Percentiles rank a stretch among this genome's conserved stretches.
Evolutionary conservation across 2,329 filamentous ascomycete species (phyloP).

Genomic region (Cryphonectria naterciae): DNA sequence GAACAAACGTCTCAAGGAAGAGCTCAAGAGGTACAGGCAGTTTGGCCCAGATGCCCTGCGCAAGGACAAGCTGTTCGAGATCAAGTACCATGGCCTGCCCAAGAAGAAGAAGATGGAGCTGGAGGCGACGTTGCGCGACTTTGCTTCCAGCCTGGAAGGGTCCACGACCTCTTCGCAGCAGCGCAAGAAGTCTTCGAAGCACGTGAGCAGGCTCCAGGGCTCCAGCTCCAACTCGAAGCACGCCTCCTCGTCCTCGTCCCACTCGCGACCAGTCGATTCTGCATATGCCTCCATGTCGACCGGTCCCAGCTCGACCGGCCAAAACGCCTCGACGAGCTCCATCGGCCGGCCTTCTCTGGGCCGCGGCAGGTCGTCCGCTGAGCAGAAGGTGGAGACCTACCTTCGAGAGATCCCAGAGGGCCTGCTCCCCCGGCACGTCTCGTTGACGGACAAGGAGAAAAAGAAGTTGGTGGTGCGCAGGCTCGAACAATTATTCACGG

Average conservation of each 20-base stretch:
- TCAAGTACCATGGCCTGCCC: constrained; percentile 76
- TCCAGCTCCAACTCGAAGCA: constrained; percentile 54
- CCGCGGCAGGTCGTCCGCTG: constrained; percentile 46
- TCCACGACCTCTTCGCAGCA: constrained; percentile 49
- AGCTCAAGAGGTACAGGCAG: constrained; percentile 72
- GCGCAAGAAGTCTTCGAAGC: constrained; percentile 47
- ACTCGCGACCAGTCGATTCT: constrained; percentile 60
- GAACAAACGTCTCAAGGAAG: constrained; percentile 77
- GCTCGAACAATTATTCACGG: constrained; percentile 81
- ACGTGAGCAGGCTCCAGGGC: constrained; percentile 47
- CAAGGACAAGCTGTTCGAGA: constrained; percentile 80
- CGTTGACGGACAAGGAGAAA: constrained; percentile 73
- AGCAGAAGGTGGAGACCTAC: constrained; percentile 70
- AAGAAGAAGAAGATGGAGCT: constrained; percentile 75
- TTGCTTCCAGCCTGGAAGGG: constrained; percentile 65
- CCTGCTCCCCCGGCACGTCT: constrained; percentile 62
- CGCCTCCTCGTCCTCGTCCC: constrained; percentile 56
- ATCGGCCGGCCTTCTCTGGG: constrained; percentile 43
- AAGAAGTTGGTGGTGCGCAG: constrained; percentile 77
- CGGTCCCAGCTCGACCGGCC: constrained; percentile 41
- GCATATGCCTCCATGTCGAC: constrained; percentile 71
- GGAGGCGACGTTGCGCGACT: constrained; percentile 72
- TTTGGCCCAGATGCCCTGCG: constrained; percentile 67
- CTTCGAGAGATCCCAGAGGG: constrained; percentile 74
- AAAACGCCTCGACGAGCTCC: constrained; percentile 47